phyloP scores from a whole-genome alignment of 2,329 filamentous ascomycete species.

The Metarhizium humberi region DNA sequence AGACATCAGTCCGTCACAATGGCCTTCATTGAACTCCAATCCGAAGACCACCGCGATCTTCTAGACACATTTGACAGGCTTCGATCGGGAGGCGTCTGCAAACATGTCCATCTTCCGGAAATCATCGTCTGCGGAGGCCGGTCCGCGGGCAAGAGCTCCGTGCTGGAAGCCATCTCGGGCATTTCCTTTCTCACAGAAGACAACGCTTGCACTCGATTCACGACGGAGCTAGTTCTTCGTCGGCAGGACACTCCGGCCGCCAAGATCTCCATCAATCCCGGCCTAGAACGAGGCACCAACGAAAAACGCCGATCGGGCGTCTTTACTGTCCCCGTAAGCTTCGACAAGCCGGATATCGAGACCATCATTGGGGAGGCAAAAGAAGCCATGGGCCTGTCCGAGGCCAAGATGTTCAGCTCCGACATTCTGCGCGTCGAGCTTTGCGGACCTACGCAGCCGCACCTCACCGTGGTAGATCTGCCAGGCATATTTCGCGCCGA shows the following conservation, averaged over 20 bases:
- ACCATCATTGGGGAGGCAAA: constrained; percentile 6
- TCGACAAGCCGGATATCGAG: constrained; percentile 4
- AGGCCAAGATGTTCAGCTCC: constrained; percentile 25
- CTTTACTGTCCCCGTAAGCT: constrained; percentile 4
- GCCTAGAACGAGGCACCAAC: constrained; percentile 14
- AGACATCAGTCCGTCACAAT: neutral
- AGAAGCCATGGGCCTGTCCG: constrained; percentile 8
- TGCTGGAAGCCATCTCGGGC: constrained; percentile 54
- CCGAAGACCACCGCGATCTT: constrained; percentile 7
- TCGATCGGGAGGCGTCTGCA: constrained; percentile 8
- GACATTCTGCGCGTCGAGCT: constrained; percentile 40
- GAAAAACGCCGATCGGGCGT: constrained; percentile 13
- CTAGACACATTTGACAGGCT: constrained; percentile 11
- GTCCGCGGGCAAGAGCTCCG: constrained; percentile 54
- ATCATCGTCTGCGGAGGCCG: constrained; percentile 53
- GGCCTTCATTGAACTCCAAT: constrained; percentile 7
- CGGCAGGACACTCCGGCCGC: constrained; percentile 24
- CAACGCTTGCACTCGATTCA: constrained; percentile 52
- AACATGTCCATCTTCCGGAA: constrained; percentile 30
- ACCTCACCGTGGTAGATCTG: constrained; percentile 50
- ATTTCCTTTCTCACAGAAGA: constrained; percentile 50
- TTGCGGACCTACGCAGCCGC: constrained; percentile 34
- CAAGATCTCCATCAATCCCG: constrained; percentile 22
- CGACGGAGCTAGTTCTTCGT: constrained; percentile 52
- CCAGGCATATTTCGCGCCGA: constrained; percentile 43